Conservation (phyloP, 75 land plant genomes). For the Pinus taeda region DNA sequence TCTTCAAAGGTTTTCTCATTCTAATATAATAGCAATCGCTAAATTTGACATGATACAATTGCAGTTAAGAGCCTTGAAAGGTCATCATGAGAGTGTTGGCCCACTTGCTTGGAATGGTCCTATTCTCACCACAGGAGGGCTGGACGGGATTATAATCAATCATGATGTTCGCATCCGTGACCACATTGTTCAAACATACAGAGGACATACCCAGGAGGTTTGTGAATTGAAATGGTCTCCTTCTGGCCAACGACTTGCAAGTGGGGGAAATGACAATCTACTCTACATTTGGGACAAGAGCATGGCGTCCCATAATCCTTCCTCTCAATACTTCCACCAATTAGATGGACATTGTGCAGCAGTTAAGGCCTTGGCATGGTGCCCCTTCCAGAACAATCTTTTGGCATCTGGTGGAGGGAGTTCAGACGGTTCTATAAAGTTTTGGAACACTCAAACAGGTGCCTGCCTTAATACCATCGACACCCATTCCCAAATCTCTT, state of each 20-base stretch:
- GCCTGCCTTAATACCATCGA: conserved; percentile 78
- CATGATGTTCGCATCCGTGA: conserved; percentile 49
- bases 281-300: conserved; percentile 46
- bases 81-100: conserved; percentile 71
- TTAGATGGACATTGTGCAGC: conserved; percentile 44
- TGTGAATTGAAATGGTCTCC: conserved; percentile 65
- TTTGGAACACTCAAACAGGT: conserved; percentile 89
- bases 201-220: conserved; percentile 52
- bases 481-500: conserved; percentile 76
- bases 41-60: conserved; percentile 17
- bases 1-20: conserved; percentile 1
- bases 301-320: conserved; percentile 17
- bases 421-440: conserved; percentile 69
- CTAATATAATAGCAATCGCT: conserved; percentile 14
- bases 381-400: conserved; percentile 86
- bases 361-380: conserved; percentile 69
- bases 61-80: conserved; percentile 55
- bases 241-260: conserved; percentile 52
- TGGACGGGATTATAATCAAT: conserved; percentile 69
- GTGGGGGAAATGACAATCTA: conserved; percentile 59
- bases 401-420: conserved; percentile 89
- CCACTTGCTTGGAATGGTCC: conserved; percentile 83
- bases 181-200: conserved; percentile 32
- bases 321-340: conserved; percentile 40
- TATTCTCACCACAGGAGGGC: conserved; percentile 71